These are phyloP conservation scores for Fonsecaea erecta DNA, from an alignment of 2,329 filamentous ascomycete genomes.

Conservation along the genomic window DNA sequence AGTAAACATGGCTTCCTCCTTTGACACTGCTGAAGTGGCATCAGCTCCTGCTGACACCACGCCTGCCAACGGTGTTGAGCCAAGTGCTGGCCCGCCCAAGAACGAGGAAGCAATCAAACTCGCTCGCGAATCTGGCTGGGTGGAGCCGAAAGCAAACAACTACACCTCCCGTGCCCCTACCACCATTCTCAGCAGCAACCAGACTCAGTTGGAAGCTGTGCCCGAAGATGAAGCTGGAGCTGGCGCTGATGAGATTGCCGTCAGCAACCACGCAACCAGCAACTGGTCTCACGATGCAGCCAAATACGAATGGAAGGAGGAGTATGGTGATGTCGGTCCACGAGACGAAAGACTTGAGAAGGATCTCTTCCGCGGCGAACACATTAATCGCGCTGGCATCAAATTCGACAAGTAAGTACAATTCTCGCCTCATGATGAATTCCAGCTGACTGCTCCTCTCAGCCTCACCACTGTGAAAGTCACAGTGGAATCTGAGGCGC, in stretches of 20 bases:
- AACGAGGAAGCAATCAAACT: conserved; percentile 20
- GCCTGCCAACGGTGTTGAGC: conserved; percentile 11
- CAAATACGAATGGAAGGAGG: conserved; percentile 83
- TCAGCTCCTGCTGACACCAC: conserved; percentile 19
- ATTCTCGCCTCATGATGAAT: neutral
- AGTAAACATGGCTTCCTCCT: conserved; percentile 17
- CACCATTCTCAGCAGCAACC: conserved; percentile 4
- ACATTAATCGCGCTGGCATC: conserved; percentile 60
- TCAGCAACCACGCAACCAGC: neutral
- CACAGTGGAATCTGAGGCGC: conserved; percentile 53
- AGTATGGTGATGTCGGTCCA: conserved; percentile 84
- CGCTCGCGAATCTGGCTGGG: conserved; percentile 30
- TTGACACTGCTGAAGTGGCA: conserved; percentile 20
- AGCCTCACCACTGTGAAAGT: conserved; percentile 58
- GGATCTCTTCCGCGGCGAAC: conserved; percentile 69
- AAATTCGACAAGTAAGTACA: conserved; percentile 65
- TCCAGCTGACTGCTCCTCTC: conserved; percentile 23
- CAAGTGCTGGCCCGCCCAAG: conserved; percentile 4
- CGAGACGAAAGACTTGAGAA: conserved; percentile 71
- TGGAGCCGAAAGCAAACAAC: conserved; percentile 27
- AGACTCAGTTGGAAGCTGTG: conserved; percentile 6
- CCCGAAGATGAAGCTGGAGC: conserved; percentile 7
- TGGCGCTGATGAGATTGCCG: neutral
- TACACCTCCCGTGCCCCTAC: conserved; percentile 23
- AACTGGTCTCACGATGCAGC: conserved; percentile 62